phyloP scores from a whole-genome alignment of 352 stramenopile species.

The Pilasporangium apinafurcum region DNA sequence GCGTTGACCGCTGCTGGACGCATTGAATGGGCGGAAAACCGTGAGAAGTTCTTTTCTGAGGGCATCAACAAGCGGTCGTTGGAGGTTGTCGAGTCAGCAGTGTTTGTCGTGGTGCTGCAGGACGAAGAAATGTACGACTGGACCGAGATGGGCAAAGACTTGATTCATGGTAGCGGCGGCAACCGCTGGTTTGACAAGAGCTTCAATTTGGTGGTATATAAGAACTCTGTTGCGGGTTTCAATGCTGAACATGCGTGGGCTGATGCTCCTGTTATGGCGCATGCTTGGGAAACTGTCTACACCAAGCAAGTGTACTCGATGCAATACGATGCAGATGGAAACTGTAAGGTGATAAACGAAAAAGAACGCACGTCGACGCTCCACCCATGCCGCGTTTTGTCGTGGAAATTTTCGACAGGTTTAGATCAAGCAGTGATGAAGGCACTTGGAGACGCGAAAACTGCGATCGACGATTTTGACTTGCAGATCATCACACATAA shows the following conservation, averaged over 20 bases:
- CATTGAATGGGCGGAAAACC: conserved; percentile 86
- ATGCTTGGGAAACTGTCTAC: conserved; percentile 75
- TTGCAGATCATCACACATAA: conserved; percentile 85
- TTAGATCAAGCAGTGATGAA: conserved; percentile 49
- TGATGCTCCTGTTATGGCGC: conserved; percentile 83
- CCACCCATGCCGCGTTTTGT: conserved; percentile 36
- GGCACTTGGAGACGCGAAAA: conserved; percentile 39
- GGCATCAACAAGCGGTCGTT: conserved; percentile 86
- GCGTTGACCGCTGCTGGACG: conserved; percentile 77
- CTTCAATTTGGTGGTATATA: conserved; percentile 93
- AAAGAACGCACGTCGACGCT: conserved; percentile 41
- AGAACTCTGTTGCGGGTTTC: conserved; percentile 92
- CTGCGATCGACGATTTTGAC: conserved; percentile 85
- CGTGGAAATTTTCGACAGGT: conserved; percentile 56
- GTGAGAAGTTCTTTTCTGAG: conserved; percentile 83
- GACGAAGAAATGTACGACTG: conserved; percentile 51
- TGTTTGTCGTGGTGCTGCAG: conserved; percentile 77
- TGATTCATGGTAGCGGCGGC: conserved; percentile 82
- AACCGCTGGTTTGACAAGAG: conserved; percentile 99
- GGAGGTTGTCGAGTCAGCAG: conserved; percentile 62
- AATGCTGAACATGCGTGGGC: conserved; percentile 94
- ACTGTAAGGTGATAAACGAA: conserved; percentile 30
- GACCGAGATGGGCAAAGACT: conserved; percentile 60
- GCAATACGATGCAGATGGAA: conserved; percentile 53
- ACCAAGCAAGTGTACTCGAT: conserved; percentile 47